Percentiles rank a stretch among this genome's conserved stretches.
phyloP scores from a whole-genome alignment of 257 asterid genomes.

The Vinca minor region DNA sequence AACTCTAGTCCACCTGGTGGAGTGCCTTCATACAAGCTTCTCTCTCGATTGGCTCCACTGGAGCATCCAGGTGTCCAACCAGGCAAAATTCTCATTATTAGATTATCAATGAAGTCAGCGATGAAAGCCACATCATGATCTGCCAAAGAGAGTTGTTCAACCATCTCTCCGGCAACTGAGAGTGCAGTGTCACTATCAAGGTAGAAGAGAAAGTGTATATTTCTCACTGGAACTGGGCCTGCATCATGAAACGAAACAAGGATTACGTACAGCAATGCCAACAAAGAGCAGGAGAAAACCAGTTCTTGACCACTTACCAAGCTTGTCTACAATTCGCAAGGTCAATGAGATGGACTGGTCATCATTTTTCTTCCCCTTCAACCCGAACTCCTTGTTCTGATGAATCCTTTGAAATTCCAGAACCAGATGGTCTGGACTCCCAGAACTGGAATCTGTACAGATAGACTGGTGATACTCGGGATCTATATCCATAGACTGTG shows the following conservation, averaged over 20 bases:
- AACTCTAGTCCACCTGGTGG: constrained; percentile 19
- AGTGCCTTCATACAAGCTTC: constrained; percentile 17
- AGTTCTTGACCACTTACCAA: constrained; percentile 29
- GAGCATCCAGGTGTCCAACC: constrained; percentile 40
- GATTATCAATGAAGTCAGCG: constrained; percentile 59
- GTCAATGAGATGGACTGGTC: constrained; percentile 45
- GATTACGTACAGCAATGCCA: constrained; percentile 6
- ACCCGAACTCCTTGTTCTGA: constrained; percentile 44
- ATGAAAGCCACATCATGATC: constrained; percentile 64
- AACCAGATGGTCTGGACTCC: constrained; percentile 29
- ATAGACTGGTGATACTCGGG: constrained; percentile 38
- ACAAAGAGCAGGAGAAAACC: not conserved
- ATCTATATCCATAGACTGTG: constrained; percentile 62
- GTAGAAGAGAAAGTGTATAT: constrained; percentile 53
- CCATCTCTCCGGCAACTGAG: constrained; percentile 76
- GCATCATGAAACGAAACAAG: not conserved
- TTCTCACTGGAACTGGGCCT: constrained; percentile 40
- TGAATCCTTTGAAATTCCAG: constrained; percentile 46
- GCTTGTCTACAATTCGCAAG: constrained; percentile 43
- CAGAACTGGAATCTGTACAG: constrained; percentile 35
- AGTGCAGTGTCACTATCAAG: constrained; percentile 63
- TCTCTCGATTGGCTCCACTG: constrained; percentile 27
- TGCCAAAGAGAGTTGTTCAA: constrained; percentile 56
- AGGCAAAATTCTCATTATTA: constrained; percentile 40
- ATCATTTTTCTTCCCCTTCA: constrained; percentile 51